Evolutionary conservation across 2,329 filamentous ascomycete genomes (phyloP).

Genomic region (Rasamsonia emersonii): DNA sequence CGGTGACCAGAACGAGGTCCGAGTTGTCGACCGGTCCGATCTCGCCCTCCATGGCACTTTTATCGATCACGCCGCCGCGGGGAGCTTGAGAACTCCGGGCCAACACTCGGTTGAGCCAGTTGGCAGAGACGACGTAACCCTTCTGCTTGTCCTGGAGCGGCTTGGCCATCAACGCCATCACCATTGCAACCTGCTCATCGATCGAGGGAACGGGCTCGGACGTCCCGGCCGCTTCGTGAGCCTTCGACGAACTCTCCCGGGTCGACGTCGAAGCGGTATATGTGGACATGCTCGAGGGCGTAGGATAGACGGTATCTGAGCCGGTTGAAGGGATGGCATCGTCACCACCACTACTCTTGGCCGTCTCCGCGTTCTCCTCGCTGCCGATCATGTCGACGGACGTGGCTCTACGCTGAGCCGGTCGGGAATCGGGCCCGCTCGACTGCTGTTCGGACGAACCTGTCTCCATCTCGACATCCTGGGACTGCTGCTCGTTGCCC

Average conservation of each 20-base stretch:
- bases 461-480: constrained; percentile 17
- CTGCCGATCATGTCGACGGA: constrained; percentile 38
- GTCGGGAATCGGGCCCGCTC: constrained; percentile 8
- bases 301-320: constrained; percentile 28
- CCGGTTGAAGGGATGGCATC: constrained; percentile 9
- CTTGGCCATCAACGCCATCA: constrained; percentile 50
- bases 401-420: constrained; percentile 21
- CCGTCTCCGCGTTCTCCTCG: constrained; percentile 18
- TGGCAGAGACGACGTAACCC: constrained; percentile 68
- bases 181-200: constrained; percentile 66
- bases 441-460: constrained; percentile 10
- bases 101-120: constrained; percentile 69
- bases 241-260: constrained; percentile 16
- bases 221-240: constrained; percentile 12
- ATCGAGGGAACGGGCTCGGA: constrained; percentile 36
- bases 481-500: constrained; percentile 14
- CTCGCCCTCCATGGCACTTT: constrained; percentile 52
- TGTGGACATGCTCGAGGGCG: constrained; percentile 31
- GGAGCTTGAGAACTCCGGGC: constrained; percentile 54
- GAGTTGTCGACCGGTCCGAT: constrained; percentile 82
- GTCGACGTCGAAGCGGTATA: constrained; percentile 22
- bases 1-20: constrained; percentile 60
- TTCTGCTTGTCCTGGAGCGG: constrained; percentile 61
- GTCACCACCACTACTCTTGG: constrained; percentile 19
- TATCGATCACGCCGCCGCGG: constrained; percentile 47